Evolutionary conservation across 257 asterid genomes (phyloP), one percentile per base, ranked within the genome.

Genomic region (Ehretia macrophylla): DNA sequence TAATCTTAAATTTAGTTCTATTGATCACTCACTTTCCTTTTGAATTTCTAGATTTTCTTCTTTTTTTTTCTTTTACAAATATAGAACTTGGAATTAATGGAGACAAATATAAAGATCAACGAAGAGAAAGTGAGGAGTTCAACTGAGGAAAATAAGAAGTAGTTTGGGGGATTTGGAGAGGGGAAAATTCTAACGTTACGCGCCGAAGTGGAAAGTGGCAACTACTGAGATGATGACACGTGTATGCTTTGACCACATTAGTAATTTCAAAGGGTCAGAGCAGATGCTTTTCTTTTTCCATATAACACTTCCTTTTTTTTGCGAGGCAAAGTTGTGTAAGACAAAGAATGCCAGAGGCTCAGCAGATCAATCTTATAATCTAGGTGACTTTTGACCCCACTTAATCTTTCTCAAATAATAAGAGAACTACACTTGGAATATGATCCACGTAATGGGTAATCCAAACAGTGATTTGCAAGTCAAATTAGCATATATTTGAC

Each of bases 171-270:
- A 42, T 42, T 42, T 54, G 63, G 79, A 42, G 4, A 10, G 47
- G 11, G 8, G 47, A 77, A 75, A 75, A 67, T 68, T 78, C 83
- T 68, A 68, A 80, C 74, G 79, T 73, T 60, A 67, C 49, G 84
- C 82, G 85, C 85, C 83, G 71, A 73, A 68, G 69, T 78, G 67
- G 77, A 51, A 66, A 73, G 64, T 42, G 74, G 80, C 71, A 49
- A 69, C 67, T 57, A 60, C 60, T 67, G 55, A 21, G 66, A 63
- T 51, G 42, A 37, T 49, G 67, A 62, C 79, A 68, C 73, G 32
- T 66, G 60, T 61, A 42, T 10, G 21, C 12, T 42, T 49, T 51
- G 76, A 64, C 83, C 76, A 35, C 45, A 39, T 56, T 20, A 35
- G 64, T 72, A 68, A 71, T 59, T 79, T 76, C 47, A 42, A 10